Percentiles rank a stretch among this genome's conserved stretches.
Conservation (phyloP, 805 yeast species). For the Metschnikowia bowlesiae region DNA sequence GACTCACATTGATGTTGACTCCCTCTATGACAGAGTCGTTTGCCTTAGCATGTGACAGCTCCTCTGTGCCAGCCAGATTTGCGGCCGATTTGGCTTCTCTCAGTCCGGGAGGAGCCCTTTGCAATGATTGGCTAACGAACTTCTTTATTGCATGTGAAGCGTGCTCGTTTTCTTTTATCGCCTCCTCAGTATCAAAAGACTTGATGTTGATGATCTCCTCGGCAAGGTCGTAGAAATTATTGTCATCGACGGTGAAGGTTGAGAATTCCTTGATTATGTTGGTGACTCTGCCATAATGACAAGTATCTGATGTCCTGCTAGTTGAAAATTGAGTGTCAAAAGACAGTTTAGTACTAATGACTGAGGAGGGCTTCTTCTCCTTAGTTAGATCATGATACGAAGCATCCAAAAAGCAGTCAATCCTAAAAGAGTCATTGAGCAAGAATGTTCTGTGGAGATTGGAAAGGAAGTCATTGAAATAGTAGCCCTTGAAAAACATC, state of each 20-base stretch:
- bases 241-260: conserved; percentile 39
- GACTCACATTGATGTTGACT: conserved; percentile 50
- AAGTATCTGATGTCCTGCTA: background rate
- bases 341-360: conserved; percentile 10
- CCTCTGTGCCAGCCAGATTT: conserved; percentile 4
- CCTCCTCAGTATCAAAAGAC: conserved; percentile 51
- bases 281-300: background rate
- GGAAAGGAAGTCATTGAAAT: conserved; percentile 44
- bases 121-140: conserved; percentile 15
- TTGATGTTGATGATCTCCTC: conserved; percentile 49
- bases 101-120: conserved; percentile 5
- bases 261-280: conserved; percentile 13
- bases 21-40: conserved; percentile 41
- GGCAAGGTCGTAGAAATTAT: conserved; percentile 42
- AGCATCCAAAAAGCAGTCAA: conserved; percentile 49
- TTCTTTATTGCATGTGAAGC: conserved; percentile 14
- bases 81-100: background rate
- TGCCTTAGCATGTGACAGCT: conserved; percentile 3
- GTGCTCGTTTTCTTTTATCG: conserved; percentile 24
- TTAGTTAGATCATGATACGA: conserved; percentile 52
- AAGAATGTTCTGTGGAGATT: conserved; percentile 57
- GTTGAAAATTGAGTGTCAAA: conserved; percentile 8
- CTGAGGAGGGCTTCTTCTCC: conserved; percentile 28
- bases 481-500: conserved; percentile 57
- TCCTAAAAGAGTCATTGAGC: conserved; percentile 45